Conservation (phyloP, 2,329 filamentous ascomycete species). For the Arthrobotrys pseudoclavata region DNA sequence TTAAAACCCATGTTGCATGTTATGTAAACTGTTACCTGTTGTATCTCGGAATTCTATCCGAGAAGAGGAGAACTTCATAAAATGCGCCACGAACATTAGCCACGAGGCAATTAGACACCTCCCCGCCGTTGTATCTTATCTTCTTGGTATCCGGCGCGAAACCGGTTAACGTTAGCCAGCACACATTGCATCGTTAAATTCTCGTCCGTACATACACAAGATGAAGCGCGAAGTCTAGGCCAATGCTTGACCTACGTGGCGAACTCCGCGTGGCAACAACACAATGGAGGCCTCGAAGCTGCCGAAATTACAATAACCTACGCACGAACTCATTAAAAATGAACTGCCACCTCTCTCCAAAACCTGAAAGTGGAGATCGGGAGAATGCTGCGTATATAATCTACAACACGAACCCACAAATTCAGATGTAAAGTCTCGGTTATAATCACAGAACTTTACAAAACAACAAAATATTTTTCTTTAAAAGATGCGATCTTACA, state of each 20-base stretch:
- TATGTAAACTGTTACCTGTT: not conserved
- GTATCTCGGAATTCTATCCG: slow-evolving; percentile 18
- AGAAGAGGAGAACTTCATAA: not conserved
- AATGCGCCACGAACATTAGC: slow-evolving; percentile 7
- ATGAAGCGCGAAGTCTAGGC: not conserved
- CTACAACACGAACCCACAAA: too few species aligned
- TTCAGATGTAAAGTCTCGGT: too few species aligned
- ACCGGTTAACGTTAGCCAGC: slow-evolving; percentile 1
- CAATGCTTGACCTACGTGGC: not conserved
- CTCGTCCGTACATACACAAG: not conserved
- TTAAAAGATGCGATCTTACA: too few species aligned
- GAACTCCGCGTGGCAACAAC: not conserved
- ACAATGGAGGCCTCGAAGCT: too few species aligned
- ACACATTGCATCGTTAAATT: not conserved
- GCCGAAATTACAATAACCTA: not conserved
- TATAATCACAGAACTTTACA: too few species aligned
- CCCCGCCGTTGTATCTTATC: not conserved
- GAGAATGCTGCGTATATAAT: too few species aligned
- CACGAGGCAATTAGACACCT: not conserved
- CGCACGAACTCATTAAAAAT: too few species aligned
- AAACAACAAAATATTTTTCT: too few species aligned
- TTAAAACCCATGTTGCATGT: slow-evolving; percentile 15
- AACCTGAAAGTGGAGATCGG: too few species aligned
- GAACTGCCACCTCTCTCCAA: too few species aligned
- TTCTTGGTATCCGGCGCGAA: not conserved